These are phyloP conservation scores for Tuber indicum DNA, from an alignment of 495 filamentous ascomycete genomes.

Conservation along the genomic window DNA sequence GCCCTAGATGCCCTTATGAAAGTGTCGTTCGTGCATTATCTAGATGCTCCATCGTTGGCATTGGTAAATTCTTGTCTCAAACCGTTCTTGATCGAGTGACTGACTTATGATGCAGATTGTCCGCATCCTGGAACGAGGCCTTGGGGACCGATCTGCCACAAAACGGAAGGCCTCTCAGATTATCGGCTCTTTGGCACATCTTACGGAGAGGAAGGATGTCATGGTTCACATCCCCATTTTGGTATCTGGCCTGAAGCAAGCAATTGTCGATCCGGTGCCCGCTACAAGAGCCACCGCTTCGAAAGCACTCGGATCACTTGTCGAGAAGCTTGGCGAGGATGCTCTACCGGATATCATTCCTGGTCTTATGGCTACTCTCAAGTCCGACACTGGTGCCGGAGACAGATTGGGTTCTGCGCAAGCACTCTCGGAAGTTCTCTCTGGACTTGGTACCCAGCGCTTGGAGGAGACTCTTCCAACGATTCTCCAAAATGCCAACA, in stretches of 20 bases:
- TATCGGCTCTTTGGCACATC: slow-evolving; percentile 91
- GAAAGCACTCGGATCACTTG: slow-evolving; percentile 85
- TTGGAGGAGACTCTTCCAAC: slow-evolving; percentile 95
- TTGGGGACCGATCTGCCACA: slow-evolving; percentile 82
- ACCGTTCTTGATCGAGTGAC: background rate
- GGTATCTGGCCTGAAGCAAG: slow-evolving; percentile 79
- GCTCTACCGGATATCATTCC: slow-evolving; percentile 95
- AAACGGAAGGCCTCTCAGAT: slow-evolving; percentile 95
- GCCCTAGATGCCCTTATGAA: slow-evolving; percentile 92
- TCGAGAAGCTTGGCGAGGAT: slow-evolving; percentile 97
- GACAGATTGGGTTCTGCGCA: slow-evolving; percentile 94
- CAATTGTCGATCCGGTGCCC: slow-evolving; percentile 90
- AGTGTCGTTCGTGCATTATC: slow-evolving; percentile 89
- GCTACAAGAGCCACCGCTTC: slow-evolving; percentile 95
- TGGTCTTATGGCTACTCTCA: slow-evolving; percentile 92
- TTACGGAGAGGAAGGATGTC: slow-evolving; percentile 92
- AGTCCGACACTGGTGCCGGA: slow-evolving; percentile 91
- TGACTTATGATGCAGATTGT: slow-evolving; percentile 46
- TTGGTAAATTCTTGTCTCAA: slow-evolving; percentile 51
- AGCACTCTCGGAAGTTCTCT: slow-evolving; percentile 92
- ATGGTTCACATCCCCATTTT: slow-evolving; percentile 85
- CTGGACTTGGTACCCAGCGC: slow-evolving; percentile 82
- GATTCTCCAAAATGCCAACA: slow-evolving; percentile 91
- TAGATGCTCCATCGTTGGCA: slow-evolving; percentile 90
- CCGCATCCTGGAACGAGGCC: slow-evolving; percentile 86